Evolutionary conservation across 2,329 filamentous ascomycete genomes (phyloP).

Genomic region (Elsinoe batatas): DNA sequence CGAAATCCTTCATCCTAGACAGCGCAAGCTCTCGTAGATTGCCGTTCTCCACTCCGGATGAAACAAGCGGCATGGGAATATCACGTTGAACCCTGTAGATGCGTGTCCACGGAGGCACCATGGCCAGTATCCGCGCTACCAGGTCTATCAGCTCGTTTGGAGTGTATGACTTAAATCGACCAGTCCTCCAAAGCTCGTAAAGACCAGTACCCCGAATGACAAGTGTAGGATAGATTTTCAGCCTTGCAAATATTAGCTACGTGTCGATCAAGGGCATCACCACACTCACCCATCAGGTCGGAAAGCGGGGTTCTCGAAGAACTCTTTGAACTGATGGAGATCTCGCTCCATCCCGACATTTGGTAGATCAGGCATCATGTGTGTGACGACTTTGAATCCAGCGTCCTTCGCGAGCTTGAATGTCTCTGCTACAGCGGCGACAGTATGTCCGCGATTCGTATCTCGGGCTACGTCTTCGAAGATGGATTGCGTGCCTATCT

Average conservation of each 20-base stretch:
- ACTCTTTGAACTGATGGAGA: slow-evolving; percentile 91
- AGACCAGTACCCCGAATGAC: slow-evolving; percentile 94
- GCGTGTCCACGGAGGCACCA: slow-evolving; percentile 93
- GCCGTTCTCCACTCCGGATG: slow-evolving; percentile 93
- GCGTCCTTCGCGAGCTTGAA: slow-evolving; percentile 97
- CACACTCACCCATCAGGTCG: slow-evolving; percentile 63
- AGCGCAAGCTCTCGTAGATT: slow-evolving; percentile 88
- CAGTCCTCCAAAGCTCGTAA: slow-evolving; percentile 95
- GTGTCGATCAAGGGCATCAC: no score
- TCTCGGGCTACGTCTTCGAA: slow-evolving; percentile 98
- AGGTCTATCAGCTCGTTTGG: slow-evolving; percentile 94
- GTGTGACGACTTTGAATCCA: slow-evolving; percentile 96
- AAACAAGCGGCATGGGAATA: slow-evolving; percentile 99
- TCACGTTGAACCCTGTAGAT: slow-evolving; percentile 98
- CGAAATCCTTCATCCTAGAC: slow-evolving; percentile 98
- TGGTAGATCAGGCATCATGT: slow-evolving; percentile 99
- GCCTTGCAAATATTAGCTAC: slow-evolving; percentile 16
- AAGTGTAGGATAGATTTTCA: slow-evolving; percentile 96
- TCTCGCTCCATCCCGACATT: slow-evolving; percentile 99
- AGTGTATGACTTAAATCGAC: slow-evolving; percentile 96
- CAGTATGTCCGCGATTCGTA: slow-evolving; percentile 93
- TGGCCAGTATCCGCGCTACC: slow-evolving; percentile 86
- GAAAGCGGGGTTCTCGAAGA: slow-evolving; percentile 94
- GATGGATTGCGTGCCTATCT: slow-evolving; percentile 90
- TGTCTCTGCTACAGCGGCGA: slow-evolving; percentile 88